These are phyloP conservation scores for Diaporthe destruens DNA, from an alignment of 2,329 filamentous ascomycete species.

Conservation along the genomic window DNA sequence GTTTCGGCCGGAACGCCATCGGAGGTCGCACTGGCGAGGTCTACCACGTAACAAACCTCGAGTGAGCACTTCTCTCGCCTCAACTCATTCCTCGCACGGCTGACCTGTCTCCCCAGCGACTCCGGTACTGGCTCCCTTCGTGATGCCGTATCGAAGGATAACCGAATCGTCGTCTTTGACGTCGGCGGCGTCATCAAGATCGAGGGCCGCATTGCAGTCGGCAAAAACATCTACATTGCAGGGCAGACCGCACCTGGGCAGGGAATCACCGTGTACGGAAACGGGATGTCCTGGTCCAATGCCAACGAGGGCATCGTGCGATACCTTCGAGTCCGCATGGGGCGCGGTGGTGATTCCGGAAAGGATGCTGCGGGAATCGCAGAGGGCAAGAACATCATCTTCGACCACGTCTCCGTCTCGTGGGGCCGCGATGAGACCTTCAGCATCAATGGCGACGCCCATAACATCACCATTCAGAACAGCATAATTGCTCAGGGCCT, in stretches of 20 bases:
- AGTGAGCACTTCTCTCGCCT: neutral
- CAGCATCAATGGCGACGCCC: constrained; percentile 60
- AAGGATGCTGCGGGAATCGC: constrained; percentile 68
- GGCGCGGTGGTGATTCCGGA: constrained; percentile 61
- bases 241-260: constrained; percentile 63
- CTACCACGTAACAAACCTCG: constrained; percentile 30
- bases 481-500: constrained; percentile 67
- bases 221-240: constrained; percentile 61
- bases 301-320: constrained; percentile 66
- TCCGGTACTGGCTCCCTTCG: constrained; percentile 62
- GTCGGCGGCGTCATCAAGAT: constrained; percentile 65
- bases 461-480: constrained; percentile 65
- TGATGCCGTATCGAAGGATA: constrained; percentile 61
- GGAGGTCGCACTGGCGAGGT: constrained; percentile 24
- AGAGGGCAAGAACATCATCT: constrained; percentile 65
- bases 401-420: constrained; percentile 66
- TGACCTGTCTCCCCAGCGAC: constrained; percentile 49
- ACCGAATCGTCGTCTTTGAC: constrained; percentile 64
- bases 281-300: constrained; percentile 65
- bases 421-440: constrained; percentile 71
- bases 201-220: constrained; percentile 59
- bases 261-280: constrained; percentile 66
- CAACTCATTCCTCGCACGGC: neutral
- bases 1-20: constrained; percentile 30
- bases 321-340: constrained; percentile 69